Percentiles rank a stretch among this genome's conserved stretches.
Conservation (phyloP, 352 stramenopile species). For the Phytophthora multivora region DNA sequence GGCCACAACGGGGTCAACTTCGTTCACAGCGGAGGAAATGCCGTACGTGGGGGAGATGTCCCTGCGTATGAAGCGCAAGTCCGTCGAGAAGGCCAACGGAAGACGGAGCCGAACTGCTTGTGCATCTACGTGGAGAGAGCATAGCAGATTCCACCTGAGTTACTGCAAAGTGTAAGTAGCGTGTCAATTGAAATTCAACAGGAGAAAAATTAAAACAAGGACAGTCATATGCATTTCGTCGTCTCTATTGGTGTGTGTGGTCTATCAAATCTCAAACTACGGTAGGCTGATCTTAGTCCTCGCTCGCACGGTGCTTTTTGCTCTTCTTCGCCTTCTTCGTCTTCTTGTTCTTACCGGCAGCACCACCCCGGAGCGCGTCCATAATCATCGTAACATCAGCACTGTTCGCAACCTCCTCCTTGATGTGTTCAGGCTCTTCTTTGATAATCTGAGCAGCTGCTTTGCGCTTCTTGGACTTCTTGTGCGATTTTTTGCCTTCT, state of each 20-base stretch:
- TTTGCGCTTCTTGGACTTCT: conserved; percentile 61
- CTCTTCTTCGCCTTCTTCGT: conserved; percentile 56
- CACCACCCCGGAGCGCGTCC: conserved; percentile 54
- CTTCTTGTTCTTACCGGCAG: conserved; percentile 39
- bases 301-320: conserved; percentile 40
- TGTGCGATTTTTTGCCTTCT: conserved; percentile 16
- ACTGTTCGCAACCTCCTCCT: conserved; percentile 40
- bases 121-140: conserved; percentile 29
- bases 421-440: conserved; percentile 36
- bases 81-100: conserved; percentile 29
- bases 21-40: conserved; percentile 43
- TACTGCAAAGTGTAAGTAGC: conserved; percentile 35
- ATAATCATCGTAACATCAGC: conserved; percentile 74
- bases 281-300: conserved; percentile 25
- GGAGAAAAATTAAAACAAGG: not conserved
- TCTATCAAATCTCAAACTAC: not conserved
- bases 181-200: not conserved
- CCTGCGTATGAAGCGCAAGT: conserved; percentile 52
- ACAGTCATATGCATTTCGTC: not conserved
- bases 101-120: conserved; percentile 15
- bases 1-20: conserved; percentile 31
- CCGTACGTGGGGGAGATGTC: conserved; percentile 56
- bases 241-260: conserved; percentile 25
- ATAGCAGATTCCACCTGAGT: conserved; percentile 40
- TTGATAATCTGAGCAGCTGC: conserved; percentile 12